Conservation (phyloP, 768 basidiomycete species). For the Rubroboletus pulcherrimus region DNA sequence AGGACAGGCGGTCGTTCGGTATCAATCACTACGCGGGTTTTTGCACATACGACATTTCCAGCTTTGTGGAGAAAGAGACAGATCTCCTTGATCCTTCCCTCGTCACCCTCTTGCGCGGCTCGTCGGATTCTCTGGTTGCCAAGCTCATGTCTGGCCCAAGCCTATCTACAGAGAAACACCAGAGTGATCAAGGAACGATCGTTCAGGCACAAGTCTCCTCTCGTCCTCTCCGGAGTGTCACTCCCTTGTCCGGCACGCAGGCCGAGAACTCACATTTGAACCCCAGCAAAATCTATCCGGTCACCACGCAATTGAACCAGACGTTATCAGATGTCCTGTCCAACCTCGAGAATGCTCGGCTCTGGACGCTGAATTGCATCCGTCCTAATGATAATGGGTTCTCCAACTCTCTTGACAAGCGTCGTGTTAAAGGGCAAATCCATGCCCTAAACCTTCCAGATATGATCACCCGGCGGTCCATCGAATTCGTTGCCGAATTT, state of each 20-base stretch:
- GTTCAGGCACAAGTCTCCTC: constrained; percentile 64
- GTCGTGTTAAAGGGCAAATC: constrained; percentile 56
- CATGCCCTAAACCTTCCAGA: constrained; percentile 51
- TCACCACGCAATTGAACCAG: constrained; percentile 57
- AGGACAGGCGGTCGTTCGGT: constrained; percentile 43
- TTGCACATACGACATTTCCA: constrained; percentile 49
- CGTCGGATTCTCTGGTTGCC: constrained; percentile 49
- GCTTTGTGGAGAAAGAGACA: constrained; percentile 48
- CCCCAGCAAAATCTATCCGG: constrained; percentile 50
- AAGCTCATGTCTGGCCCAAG: constrained; percentile 64
- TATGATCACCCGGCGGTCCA: constrained; percentile 43
- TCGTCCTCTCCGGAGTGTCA: constrained; percentile 49
- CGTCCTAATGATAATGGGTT: constrained; percentile 64
- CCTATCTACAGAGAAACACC: constrained; percentile 54
- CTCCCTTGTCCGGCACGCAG: constrained; percentile 28
- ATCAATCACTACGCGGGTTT: constrained; percentile 60
- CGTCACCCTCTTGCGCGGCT: constrained; percentile 49
- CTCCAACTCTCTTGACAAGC: constrained; percentile 61
- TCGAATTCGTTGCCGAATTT: constrained; percentile 51
- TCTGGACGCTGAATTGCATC: constrained; percentile 60
- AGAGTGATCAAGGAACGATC: constrained; percentile 51
- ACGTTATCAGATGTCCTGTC: constrained; percentile 46
- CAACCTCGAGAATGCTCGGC: constrained; percentile 41
- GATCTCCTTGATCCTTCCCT: constrained; percentile 55
- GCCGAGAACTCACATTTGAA: constrained; percentile 44